Percentiles rank a stretch among this genome's conserved stretches.
These are phyloP conservation scores for Ricinus communis DNA, from an alignment of 345 rosid species.

Conservation along the genomic window DNA sequence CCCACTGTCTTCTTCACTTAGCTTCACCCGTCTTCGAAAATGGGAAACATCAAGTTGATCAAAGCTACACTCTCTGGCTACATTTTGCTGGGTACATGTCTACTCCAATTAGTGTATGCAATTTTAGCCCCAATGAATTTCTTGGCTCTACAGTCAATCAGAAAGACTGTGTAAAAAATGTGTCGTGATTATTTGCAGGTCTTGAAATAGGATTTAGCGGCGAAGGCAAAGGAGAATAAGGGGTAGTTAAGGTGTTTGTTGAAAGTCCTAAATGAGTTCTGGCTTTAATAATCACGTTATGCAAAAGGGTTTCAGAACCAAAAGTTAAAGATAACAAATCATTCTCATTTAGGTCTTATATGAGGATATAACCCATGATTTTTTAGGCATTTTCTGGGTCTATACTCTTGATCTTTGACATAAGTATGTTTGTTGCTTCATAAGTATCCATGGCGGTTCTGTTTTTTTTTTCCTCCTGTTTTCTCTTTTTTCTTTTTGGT, in stretches of 20 bases:
- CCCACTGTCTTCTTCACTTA: not conserved
- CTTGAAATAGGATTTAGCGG: conserved; percentile 53
- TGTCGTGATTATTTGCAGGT: conserved; percentile 38
- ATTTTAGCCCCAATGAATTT: conserved; percentile 82
- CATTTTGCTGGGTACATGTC: not conserved
- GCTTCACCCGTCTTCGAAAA: not conserved
- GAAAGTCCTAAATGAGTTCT: conserved; percentile 65
- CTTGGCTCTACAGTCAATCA: conserved; percentile 78
- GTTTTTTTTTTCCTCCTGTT: not conserved
- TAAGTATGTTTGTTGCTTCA: conserved; percentile 67
- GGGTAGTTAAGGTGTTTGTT: conserved; percentile 49
- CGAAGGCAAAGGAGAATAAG: too few relatives aligned
- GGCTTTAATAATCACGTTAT: conserved; percentile 57
- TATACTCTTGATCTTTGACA: conserved; percentile 61
- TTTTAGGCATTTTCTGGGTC: conserved; percentile 81
- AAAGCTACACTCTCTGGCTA: too few relatives aligned
- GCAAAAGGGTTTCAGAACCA: conserved; percentile 62
- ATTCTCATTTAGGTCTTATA: conserved; percentile 61
- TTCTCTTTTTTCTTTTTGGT: too few relatives aligned
- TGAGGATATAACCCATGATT: conserved; percentile 82
- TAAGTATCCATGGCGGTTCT: conserved; percentile 64
- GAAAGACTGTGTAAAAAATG: conserved; percentile 48
- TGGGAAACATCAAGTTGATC: not conserved
- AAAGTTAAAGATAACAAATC: conserved; percentile 70
- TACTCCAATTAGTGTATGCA: conserved; percentile 22